phyloP scores from a whole-genome alignment of 1,139 yeast genomes.

The Lipomyces yarrowii region DNA sequence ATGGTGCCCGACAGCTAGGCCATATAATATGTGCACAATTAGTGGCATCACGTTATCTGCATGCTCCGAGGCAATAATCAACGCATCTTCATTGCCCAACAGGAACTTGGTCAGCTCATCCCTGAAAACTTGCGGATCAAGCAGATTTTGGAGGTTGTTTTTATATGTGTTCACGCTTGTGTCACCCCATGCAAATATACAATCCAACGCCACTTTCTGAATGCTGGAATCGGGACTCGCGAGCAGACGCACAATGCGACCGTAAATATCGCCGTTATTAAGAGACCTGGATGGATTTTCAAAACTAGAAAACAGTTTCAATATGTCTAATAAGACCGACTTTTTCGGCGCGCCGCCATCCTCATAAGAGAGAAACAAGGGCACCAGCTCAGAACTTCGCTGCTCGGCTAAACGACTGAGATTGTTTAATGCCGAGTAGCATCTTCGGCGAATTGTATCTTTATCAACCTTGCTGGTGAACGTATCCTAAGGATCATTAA shows the following conservation, averaged over 20 bases:
- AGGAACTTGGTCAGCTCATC: slow-evolving; percentile 78
- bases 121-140: slow-evolving; percentile 81
- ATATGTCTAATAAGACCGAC: slow-evolving; percentile 49
- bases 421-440: slow-evolving; percentile 33
- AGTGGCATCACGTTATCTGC: slow-evolving; percentile 64
- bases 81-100: slow-evolving; percentile 49
- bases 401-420: slow-evolving; percentile 70
- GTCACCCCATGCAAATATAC: slow-evolving; percentile 67
- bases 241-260: slow-evolving; percentile 57
- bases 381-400: slow-evolving; percentile 58
- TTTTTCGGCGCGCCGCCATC: slow-evolving; percentile 30
- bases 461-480: slow-evolving; percentile 5
- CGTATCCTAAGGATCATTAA: slow-evolving; percentile 11
- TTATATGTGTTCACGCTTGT: slow-evolving; percentile 63
- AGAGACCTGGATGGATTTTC: slow-evolving; percentile 58
- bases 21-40: slow-evolving; percentile 77
- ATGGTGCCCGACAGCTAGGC: slow-evolving; percentile 55
- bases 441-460: slow-evolving; percentile 15
- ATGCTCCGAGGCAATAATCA: slow-evolving; percentile 64
- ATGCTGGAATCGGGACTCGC: slow-evolving; percentile 64
- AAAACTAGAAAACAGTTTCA: slow-evolving; percentile 67
- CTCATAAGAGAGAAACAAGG: slow-evolving; percentile 51
- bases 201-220: slow-evolving; percentile 74
- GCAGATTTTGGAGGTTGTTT: slow-evolving; percentile 70
- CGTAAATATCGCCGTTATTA: slow-evolving; percentile 55